Base-by-base conservation (phyloP, 805 yeast species). In the Yarrowia yakushimensis region DNA sequence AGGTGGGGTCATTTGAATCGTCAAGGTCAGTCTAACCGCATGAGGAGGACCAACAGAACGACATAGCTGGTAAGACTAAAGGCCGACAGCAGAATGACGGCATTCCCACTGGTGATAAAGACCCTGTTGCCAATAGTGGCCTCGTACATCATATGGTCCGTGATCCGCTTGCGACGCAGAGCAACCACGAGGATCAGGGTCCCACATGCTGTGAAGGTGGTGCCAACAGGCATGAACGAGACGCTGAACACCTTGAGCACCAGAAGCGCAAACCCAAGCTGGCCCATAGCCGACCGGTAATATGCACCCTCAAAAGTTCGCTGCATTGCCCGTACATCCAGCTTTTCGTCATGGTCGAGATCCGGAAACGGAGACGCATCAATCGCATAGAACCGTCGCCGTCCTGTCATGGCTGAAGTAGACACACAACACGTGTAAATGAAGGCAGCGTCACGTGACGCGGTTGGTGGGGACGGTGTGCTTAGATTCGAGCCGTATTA, bases 261-360 rank as follows among this genome's bases (percentile, higher is more conserved):
- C 62, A 87, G 73, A 31, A 87, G 74, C 3, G 88, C 79, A 68
- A 89, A 85, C 11, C 90, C 81, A 28, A 89, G 72, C 60, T 85
- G 80, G 20, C 88, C 86, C 30, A 89, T 74, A 20, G 92, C 87
- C 0, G 92, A 83, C 60, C 96, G 73, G 25, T 86, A 78, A 69
- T 89, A 88, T 1, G 96, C 92, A 0, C 96, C 96, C 69, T 88
- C 94, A 69, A 87, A 88, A 0, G 96, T 88, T 63, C 96, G 73
- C 72, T 88, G 94, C 42, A 59, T 59, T 3, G 62, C 62, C 13
- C 62, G 30, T 25, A 59, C 54, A n/a, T 59, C 62, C 17, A 59
- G 43, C 42, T 59, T 42, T 25, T 59, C 54, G 10, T 59, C 54
- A 2, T 43, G 23, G 25, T 42, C 27, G 34, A 59, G 54, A 25